These are phyloP conservation scores for Nidula microcarpa DNA, from an alignment of 768 basidiomycete species.

Conservation along the genomic window DNA sequence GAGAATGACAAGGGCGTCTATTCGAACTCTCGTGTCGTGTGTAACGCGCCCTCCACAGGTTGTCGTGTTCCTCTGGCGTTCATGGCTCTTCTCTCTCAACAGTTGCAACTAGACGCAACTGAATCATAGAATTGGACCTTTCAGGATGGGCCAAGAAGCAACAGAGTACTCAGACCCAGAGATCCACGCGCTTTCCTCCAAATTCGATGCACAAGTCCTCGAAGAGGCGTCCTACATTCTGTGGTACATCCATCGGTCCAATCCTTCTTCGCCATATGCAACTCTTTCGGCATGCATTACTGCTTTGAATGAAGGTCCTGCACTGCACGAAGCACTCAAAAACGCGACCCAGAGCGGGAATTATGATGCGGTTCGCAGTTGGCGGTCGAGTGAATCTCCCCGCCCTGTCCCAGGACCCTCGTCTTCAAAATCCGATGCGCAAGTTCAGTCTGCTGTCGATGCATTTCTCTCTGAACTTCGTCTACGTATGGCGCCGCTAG, in stretches of 20 bases:
- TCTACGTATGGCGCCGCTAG: constrained; percentile 25
- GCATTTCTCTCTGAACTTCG: constrained; percentile 21
- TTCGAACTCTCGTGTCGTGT: too few species aligned
- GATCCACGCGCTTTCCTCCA: constrained; percentile 22
- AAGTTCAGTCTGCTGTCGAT: constrained; percentile 14
- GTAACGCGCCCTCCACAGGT: too few species aligned
- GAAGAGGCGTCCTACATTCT: constrained; percentile 39
- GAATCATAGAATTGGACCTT: background rate
- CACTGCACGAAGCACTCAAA: constrained; percentile 29
- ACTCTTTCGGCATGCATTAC: constrained; percentile 28
- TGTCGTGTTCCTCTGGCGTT: too few species aligned
- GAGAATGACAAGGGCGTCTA: too few species aligned
- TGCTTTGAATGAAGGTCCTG: constrained; percentile 23
- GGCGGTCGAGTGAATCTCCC: constrained; percentile 8
- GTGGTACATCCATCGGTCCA: constrained; percentile 33
- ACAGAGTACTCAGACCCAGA: constrained; percentile 15
- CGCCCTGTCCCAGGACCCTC: background rate
- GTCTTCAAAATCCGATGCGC: constrained; percentile 5
- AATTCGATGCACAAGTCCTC: constrained; percentile 29
- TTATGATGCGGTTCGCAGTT: constrained; percentile 29
- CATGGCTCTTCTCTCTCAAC: too few species aligned
- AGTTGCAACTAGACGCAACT: too few species aligned
- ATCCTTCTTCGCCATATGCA: constrained; percentile 19
- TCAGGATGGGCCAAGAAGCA: background rate
- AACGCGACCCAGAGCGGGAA: constrained; percentile 18